phyloP scores from a whole-genome alignment of 768 basidiomycete genomes.

The Podaxis rugospora region DNA sequence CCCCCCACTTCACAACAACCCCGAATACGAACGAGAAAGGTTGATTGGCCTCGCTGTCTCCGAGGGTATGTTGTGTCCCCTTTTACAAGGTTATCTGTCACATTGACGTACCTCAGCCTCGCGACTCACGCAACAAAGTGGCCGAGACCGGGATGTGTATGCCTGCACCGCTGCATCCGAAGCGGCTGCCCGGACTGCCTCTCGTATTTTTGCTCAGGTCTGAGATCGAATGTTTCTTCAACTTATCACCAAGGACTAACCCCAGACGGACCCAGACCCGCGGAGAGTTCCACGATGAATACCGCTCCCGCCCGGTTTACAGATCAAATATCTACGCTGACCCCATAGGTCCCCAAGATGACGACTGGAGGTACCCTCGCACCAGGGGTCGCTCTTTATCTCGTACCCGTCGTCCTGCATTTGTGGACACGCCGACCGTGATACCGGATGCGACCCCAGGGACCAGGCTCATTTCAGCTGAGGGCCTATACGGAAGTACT shows the following conservation, averaged over 20 bases:
- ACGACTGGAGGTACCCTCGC: conserved; percentile 10
- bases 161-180: conserved; percentile 52
- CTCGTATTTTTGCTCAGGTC: conserved; percentile 53
- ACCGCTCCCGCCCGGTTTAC: conserved; percentile 30
- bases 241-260: conserved; percentile 2
- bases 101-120: conserved; percentile 35
- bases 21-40: conserved; percentile 60
- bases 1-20: conserved; percentile 49
- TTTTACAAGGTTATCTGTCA: not conserved
- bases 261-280: conserved; percentile 23
- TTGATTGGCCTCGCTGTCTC: conserved; percentile 65
- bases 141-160: conserved; percentile 39
- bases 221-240: conserved; percentile 26
- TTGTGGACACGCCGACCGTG: conserved; percentile 20
- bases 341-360: conserved; percentile 4
- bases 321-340: conserved; percentile 4
- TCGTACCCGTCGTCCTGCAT: conserved; percentile 18
- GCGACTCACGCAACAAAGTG: conserved; percentile 49
- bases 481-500: not conserved
- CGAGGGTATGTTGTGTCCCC: conserved; percentile 44
- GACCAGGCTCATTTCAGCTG: not conserved
- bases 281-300: conserved; percentile 28
- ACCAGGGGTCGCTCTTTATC: conserved; percentile 25
- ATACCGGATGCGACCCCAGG: conserved; percentile 12
- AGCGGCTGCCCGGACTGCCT: conserved; percentile 64